These are phyloP conservation scores for Salvia rosmarinus DNA, from an alignment of 257 asterid genomes.

Conservation along the genomic window DNA sequence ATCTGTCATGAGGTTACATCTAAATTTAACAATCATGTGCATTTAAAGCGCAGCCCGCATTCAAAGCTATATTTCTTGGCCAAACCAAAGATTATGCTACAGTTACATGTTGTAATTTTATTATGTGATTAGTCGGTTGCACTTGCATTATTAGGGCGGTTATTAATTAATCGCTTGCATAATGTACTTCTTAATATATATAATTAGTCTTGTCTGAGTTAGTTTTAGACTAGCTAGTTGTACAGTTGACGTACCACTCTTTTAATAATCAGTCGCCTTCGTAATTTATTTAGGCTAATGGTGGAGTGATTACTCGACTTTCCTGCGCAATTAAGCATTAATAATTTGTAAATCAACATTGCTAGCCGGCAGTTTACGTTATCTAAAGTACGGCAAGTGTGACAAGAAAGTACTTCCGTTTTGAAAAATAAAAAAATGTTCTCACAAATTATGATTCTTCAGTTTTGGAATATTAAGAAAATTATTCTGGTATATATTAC, in stretches of 20 bases:
- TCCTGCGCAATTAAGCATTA: constrained; percentile 24
- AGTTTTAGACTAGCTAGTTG: constrained; percentile 30
- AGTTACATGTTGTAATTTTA: constrained; percentile 41
- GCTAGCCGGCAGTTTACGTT: constrained; percentile 11
- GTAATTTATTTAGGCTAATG: background rate
- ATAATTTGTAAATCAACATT: constrained; percentile 6
- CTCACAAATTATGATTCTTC: no score
- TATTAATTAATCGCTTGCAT: constrained; percentile 40
- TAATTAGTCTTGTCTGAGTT: constrained; percentile 12
- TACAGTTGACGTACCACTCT: constrained; percentile 32
- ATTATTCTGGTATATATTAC: background rate
- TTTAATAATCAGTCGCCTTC: constrained; percentile 1
- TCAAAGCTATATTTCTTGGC: constrained; percentile 44
- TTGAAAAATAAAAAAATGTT: no score
- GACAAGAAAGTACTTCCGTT: constrained; percentile 23
- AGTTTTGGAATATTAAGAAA: background rate
- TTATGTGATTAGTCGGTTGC: constrained; percentile 48
- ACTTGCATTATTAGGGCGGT: constrained; percentile 73
- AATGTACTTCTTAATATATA: constrained; percentile 25
- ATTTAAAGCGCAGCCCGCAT: constrained; percentile 43
- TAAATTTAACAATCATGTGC: constrained; percentile 48
- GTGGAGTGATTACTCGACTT: constrained; percentile 24
- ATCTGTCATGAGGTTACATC: constrained; percentile 34
- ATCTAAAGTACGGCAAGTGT: constrained; percentile 10
- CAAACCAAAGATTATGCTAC: constrained; percentile 36